Evolutionary conservation across 306 rosid species (phyloP), one percentile per base, ranked within the genome.

Genomic region (Argentina anserina): DNA sequence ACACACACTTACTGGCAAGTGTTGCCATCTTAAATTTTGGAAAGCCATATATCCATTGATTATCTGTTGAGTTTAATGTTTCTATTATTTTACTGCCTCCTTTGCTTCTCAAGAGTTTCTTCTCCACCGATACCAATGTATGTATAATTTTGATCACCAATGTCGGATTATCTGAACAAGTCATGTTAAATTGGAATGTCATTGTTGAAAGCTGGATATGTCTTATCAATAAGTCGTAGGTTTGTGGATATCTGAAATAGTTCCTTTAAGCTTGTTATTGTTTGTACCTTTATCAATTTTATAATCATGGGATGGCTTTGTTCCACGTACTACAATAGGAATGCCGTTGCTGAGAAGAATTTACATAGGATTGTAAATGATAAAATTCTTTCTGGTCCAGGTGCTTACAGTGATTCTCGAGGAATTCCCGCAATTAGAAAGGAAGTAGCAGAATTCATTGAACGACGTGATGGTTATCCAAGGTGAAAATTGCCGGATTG

Each of bases 381-480:
- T 70, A 45, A n/a, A 75, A 43, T 25, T 9, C 69, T 34, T 39
- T 61, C 71, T 72, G 15, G 23, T 64, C 20, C 61, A 94, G 99
- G 99, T 84, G 99, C 99, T 67, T 94, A 94, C 72, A 94, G 99
- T 70, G 99, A 94, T 74, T 94, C 99, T 49, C 91, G 99, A 75
- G 99, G 99, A 49, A 8, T 88, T 89, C 96, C 96, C 11, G 99
- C 93, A 70, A 50, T 94, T 75, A 80, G 97, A 82, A 88, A 94
- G 87, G 99, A 94, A 84, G 96, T 90, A 65, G 93, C 99, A 33
- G 97, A 94, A 79, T 94, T 90, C 86, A 94, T 94, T 76, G 85
- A 78, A 53, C 87, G 79, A 81, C 97, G 99, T 75, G 99, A 94
- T 84, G 99, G 97, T 47, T 91, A 91, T 86, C 99, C 96, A 65